Conservation (phyloP, 2,329 filamentous ascomycete genomes). For the Pseudogymnoascus sp. region DNA sequence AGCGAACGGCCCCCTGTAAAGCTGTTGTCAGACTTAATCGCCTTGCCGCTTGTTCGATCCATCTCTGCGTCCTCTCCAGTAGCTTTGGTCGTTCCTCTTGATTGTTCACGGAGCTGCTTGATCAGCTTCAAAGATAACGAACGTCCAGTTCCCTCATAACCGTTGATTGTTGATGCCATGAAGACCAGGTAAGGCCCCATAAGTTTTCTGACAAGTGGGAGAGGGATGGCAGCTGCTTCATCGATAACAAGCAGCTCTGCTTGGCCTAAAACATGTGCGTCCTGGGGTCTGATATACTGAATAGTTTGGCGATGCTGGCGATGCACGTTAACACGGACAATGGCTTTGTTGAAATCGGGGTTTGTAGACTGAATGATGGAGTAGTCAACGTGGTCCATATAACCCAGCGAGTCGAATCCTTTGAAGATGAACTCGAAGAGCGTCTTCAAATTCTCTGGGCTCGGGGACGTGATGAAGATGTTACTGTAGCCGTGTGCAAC, state of each 20-base stretch:
- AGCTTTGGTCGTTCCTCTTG: constrained; percentile 53
- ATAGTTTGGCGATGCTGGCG: constrained; percentile 94
- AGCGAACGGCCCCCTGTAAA: constrained; percentile 66
- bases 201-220: constrained; percentile 85
- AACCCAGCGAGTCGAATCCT: constrained; percentile 89
- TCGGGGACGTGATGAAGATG: constrained; percentile 97
- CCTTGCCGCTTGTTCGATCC: constrained; percentile 71
- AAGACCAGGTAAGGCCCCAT: constrained; percentile 97
- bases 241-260: constrained; percentile 94
- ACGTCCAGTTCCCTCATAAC: constrained; percentile 93
- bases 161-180: constrained; percentile 99
- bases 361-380: constrained; percentile 98
- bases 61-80: constrained; percentile 57
- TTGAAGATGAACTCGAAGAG: constrained; percentile 98
- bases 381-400: constrained; percentile 93
- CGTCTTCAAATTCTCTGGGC: constrained; percentile 96
- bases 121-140: constrained; percentile 95
- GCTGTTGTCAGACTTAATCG: constrained; percentile 54
- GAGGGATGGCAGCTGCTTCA: constrained; percentile 90
- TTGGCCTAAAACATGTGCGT: constrained; percentile 89
- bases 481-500: constrained; percentile 97
- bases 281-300: constrained; percentile 95
- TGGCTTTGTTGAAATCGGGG: constrained; percentile 97
- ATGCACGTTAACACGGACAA: constrained; percentile 94
- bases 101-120: constrained; percentile 92